These are phyloP conservation scores for Trichoderma reesei DNA, from an alignment of 495 filamentous ascomycete genomes.

Conservation along the genomic window DNA sequence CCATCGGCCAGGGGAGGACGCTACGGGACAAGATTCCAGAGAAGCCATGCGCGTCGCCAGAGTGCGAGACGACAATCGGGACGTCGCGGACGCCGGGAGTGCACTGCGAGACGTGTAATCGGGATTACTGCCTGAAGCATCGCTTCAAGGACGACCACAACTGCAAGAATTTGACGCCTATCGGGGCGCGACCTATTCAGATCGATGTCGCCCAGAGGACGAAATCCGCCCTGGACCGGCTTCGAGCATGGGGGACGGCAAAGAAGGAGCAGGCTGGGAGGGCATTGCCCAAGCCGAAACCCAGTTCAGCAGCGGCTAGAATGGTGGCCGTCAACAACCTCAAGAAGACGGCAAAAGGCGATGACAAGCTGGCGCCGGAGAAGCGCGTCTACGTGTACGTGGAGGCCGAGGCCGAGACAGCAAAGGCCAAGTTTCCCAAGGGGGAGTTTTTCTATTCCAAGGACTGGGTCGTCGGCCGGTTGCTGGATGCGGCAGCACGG, in stretches of 20 bases:
- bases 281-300: constrained; percentile 49
- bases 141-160: constrained; percentile 80
- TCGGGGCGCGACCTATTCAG: constrained; percentile 49
- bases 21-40: constrained; percentile 34
- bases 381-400: constrained; percentile 79
- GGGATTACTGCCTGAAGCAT: constrained; percentile 87
- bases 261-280: constrained; percentile 37
- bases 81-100: constrained; percentile 69
- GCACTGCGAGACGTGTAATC: constrained; percentile 69
- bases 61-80: constrained; percentile 79
- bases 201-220: constrained; percentile 35
- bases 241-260: constrained; percentile 44
- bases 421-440: constrained; percentile 61
- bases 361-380: constrained; percentile 65
- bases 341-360: constrained; percentile 82
- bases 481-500: constrained; percentile 81
- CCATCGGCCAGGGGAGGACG: constrained; percentile 32
- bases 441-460: constrained; percentile 76
- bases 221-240: constrained; percentile 56
- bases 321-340: constrained; percentile 58
- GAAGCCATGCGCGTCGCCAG: constrained; percentile 55
- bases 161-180: constrained; percentile 56
- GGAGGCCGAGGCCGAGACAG: constrained; percentile 72
- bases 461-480: constrained; percentile 79
- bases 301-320: constrained; percentile 47